Percentiles rank a stretch among this genome's conserved stretches.
Evolutionary conservation across 2,329 filamentous ascomycete species (phyloP).

Genomic region (Talaromyces piceae): DNA sequence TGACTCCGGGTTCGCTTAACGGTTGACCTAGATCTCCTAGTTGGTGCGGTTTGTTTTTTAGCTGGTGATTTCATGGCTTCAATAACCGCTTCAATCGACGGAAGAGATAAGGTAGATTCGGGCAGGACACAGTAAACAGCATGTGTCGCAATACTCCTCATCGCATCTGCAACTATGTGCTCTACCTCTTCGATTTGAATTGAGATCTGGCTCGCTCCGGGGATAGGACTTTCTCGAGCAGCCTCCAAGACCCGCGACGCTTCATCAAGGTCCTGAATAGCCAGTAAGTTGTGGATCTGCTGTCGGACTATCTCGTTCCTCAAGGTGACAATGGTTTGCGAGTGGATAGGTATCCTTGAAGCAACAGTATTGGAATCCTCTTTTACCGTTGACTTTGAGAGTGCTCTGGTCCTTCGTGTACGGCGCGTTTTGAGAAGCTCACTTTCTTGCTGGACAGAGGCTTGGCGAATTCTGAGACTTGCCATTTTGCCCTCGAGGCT

Average conservation of each 20-base stretch:
- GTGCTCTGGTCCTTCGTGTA: conserved; percentile 25
- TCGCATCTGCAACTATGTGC: conserved; percentile 31
- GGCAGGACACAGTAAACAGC: conserved; percentile 83
- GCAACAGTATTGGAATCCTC: conserved; percentile 11
- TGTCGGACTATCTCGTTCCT: conserved; percentile 45
- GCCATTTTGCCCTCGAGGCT: conserved; percentile 37
- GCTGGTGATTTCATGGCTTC: conserved; percentile 26
- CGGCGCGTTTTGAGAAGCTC: conserved; percentile 18
- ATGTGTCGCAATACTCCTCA: conserved; percentile 58
- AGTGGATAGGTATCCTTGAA: conserved; percentile 24
- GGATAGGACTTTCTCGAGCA: conserved; percentile 25
- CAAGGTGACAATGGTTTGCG: conserved; percentile 35
- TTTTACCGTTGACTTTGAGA: conserved; percentile 15
- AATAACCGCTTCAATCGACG: conserved; percentile 48
- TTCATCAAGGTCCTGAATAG: conserved; percentile 46
- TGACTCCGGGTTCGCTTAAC: conserved; percentile 20
- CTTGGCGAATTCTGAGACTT: conserved; percentile 29
- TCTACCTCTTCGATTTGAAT: conserved; percentile 31
- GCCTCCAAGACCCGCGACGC: conserved; percentile 48
- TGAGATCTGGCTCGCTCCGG: conserved; percentile 57
- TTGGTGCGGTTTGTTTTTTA: conserved; percentile 16
- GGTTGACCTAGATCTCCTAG: conserved; percentile 22
- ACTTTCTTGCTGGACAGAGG: conserved; percentile 3
- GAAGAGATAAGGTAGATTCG: conserved; percentile 86
- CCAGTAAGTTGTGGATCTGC: conserved; percentile 43